These are phyloP conservation scores for Hymenoscyphus albidus DNA, from an alignment of 2,329 filamentous ascomycete species.

Conservation along the genomic window DNA sequence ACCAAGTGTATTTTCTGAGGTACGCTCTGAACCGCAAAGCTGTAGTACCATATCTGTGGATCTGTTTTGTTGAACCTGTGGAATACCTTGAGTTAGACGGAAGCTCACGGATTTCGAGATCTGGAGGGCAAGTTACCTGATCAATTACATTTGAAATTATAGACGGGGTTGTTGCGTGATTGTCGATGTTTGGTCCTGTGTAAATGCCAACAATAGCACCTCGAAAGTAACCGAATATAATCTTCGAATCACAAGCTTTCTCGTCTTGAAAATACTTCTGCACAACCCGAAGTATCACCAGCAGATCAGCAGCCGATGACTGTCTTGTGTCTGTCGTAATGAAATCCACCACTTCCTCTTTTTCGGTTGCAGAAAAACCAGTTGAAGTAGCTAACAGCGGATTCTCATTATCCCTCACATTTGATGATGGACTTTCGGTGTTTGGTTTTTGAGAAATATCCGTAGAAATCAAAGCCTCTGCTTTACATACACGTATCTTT, in stretches of 20 bases:
- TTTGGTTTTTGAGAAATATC: too few species aligned
- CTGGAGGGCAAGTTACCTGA: not conserved
- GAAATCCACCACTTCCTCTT: not conserved
- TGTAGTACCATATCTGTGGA: not conserved
- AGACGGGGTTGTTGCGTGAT: not conserved
- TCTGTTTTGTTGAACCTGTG: not conserved
- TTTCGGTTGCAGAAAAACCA: not conserved
- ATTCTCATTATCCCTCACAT: not conserved
- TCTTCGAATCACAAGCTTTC: not conserved
- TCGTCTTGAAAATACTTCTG: not conserved
- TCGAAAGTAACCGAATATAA: not conserved
- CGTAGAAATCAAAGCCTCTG: not conserved
- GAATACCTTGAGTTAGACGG: not conserved
- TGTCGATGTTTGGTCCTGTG: not conserved
- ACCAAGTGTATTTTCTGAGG: not conserved
- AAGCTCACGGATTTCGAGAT: not conserved
- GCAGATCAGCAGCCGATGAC: not conserved
- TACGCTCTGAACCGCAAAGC: not conserved
- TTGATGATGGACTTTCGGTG: not conserved
- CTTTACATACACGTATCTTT: slow-evolving; percentile 15
- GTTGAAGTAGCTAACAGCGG: not conserved
- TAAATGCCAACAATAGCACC: not conserved
- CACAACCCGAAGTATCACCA: not conserved
- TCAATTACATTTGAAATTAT: not conserved
- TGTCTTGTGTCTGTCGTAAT: too few species aligned